Evolutionary conservation across 306 rosid genomes (phyloP).

Genomic region (Bauhinia variegata): DNA sequence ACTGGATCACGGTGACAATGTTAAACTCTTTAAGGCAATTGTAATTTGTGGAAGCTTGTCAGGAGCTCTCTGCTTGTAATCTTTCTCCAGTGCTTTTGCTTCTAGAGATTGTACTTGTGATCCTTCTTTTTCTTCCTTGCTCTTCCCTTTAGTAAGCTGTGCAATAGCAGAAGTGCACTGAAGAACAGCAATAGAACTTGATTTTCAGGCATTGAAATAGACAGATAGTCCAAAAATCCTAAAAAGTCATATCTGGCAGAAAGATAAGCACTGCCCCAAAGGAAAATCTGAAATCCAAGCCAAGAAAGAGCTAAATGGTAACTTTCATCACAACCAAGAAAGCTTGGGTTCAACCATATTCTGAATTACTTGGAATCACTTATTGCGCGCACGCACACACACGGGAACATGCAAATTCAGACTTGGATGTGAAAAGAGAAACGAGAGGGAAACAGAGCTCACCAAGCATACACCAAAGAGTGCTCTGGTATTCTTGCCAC

Average conservation of each 20-base stretch:
- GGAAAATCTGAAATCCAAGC: constrained; percentile 21
- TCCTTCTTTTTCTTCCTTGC: constrained; percentile 90
- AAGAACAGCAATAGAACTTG: constrained; percentile 27
- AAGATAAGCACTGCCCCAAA: constrained; percentile 27
- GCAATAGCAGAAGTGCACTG: constrained; percentile 89
- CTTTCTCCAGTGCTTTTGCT: constrained; percentile 81
- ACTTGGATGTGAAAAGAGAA: too few species aligned
- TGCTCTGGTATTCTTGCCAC: constrained; percentile 90
- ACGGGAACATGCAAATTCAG: constrained; percentile 11
- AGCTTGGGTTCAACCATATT: constrained; percentile 13
- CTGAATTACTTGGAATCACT: background rate
- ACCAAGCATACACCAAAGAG: constrained; percentile 97
- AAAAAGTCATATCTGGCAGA: background rate
- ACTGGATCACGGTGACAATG: constrained; percentile 68
- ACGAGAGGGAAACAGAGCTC: too few species aligned
- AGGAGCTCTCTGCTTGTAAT: constrained; percentile 93
- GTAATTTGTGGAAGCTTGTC: constrained; percentile 83
- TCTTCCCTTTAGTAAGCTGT: constrained; percentile 82
- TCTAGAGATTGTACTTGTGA: constrained; percentile 81
- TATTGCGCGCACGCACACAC: background rate
- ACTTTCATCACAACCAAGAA: constrained; percentile 23
- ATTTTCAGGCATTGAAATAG: constrained; percentile 38
- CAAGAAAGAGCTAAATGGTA: constrained; percentile 4
- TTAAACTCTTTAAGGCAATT: constrained; percentile 67
- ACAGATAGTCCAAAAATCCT: constrained; percentile 17